Evolutionary conservation across 2,329 filamentous ascomycete genomes (phyloP).

Genomic region (Colletotrichum filicis): DNA sequence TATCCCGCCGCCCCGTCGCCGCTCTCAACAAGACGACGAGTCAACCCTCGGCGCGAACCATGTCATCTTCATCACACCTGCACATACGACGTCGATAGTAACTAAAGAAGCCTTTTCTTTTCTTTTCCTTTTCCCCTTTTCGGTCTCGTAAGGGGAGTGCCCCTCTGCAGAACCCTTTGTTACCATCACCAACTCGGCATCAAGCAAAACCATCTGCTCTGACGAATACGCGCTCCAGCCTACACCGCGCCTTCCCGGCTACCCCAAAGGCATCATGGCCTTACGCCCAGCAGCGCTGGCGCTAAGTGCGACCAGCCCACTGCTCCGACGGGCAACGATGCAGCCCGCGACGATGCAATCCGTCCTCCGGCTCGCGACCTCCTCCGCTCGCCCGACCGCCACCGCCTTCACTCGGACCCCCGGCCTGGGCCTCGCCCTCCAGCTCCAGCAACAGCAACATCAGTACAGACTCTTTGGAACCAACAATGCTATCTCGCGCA

Average conservation of each 20-base stretch:
- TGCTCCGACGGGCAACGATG: constrained; percentile 28
- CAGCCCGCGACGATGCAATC: constrained; percentile 33
- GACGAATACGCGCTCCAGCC: constrained; percentile 9
- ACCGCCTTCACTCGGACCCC: constrained; percentile 13
- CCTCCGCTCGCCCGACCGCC: constrained; percentile 4
- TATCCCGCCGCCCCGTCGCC: constrained; percentile 23
- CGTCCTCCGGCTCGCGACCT: constrained; percentile 29
- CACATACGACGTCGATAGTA: constrained; percentile 21
- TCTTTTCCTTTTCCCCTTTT: neutral
- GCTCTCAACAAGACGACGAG: constrained; percentile 29
- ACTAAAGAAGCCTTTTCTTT: neutral
- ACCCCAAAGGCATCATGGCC: constrained; percentile 31
- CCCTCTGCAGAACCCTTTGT: neutral
- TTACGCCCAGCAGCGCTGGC: constrained; percentile 35
- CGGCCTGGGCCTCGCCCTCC: constrained; percentile 37
- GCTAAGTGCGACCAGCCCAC: constrained; percentile 29
- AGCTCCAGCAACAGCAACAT: constrained; percentile 18
- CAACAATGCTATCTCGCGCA: constrained; percentile 64
- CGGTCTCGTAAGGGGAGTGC: neutral
- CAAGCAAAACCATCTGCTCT: neutral
- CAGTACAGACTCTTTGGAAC: constrained; percentile 53
- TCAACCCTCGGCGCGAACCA: constrained; percentile 6
- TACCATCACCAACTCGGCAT: neutral
- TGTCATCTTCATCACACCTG: constrained; percentile 24
- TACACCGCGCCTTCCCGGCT: neutral